Conservation (phyloP, 495 filamentous ascomycete species). For the Penicillium arizonense region DNA sequence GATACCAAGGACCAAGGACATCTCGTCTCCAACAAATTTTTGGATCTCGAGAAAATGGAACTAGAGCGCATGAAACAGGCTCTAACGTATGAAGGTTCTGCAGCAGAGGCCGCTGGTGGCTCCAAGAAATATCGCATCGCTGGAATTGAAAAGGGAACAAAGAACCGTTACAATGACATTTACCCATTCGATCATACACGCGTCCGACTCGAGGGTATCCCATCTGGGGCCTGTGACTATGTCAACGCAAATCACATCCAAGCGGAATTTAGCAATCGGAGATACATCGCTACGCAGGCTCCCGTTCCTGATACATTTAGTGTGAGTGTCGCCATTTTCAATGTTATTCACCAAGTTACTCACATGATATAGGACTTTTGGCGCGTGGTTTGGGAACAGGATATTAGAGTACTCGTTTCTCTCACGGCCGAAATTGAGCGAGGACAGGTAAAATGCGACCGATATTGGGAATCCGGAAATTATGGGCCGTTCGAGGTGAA, state of each 20-base stretch:
- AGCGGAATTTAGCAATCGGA: slow-evolving; percentile 73
- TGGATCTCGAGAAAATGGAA: slow-evolving; percentile 80
- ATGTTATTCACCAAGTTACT: slow-evolving; percentile 25
- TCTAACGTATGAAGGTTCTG: slow-evolving; percentile 61
- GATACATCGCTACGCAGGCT: slow-evolving; percentile 94
- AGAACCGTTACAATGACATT: slow-evolving; percentile 97
- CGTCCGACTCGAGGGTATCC: slow-evolving; percentile 71
- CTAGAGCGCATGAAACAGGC: slow-evolving; percentile 90
- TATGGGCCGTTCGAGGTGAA: slow-evolving; percentile 81
- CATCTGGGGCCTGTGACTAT: slow-evolving; percentile 82
- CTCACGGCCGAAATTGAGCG: slow-evolving; percentile 94
- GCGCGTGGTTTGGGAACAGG: slow-evolving; percentile 96
- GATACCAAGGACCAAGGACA: slow-evolving; percentile 70
- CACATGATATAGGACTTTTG: slow-evolving; percentile 82
- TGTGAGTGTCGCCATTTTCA: slow-evolving; percentile 51
- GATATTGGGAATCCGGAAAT: slow-evolving; percentile 80
- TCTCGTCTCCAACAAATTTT: slow-evolving; percentile 76
- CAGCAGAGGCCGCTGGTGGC: slow-evolving; percentile 37
- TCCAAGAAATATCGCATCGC: slow-evolving; percentile 60
- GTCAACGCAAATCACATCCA: slow-evolving; percentile 90
- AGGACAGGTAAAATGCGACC: slow-evolving; percentile 91
- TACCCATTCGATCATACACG: slow-evolving; percentile 94
- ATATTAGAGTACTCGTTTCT: slow-evolving; percentile 91
- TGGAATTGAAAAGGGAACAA: slow-evolving; percentile 89
- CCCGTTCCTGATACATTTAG: slow-evolving; percentile 90